Percentiles rank a stretch among this genome's conserved stretches.
These are phyloP conservation scores for Silene noctiflora DNA, from an alignment of 179 eudicot species.

Conservation along the genomic window DNA sequence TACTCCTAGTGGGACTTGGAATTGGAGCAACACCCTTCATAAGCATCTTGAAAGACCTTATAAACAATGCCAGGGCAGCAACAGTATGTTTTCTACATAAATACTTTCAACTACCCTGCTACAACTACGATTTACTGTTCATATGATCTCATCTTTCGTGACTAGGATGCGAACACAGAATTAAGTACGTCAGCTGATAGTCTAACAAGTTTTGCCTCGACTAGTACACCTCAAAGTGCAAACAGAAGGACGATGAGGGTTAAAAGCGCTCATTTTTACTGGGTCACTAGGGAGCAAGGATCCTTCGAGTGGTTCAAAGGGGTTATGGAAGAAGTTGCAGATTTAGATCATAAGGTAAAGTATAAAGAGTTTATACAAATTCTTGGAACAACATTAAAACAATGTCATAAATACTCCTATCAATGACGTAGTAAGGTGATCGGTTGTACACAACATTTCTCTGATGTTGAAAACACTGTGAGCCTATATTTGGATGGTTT, in stretches of 20 bases:
- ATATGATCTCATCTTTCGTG: constrained; percentile 10
- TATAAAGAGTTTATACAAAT: not conserved
- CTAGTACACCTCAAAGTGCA: constrained; percentile 42
- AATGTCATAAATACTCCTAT: not conserved
- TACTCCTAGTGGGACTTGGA: constrained; percentile 96
- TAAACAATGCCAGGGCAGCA: constrained; percentile 59
- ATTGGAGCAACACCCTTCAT: constrained; percentile 98
- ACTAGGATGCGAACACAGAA: constrained; percentile 75
- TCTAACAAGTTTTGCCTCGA: constrained; percentile 58
- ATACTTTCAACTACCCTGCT: not conserved
- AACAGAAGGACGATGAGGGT: constrained; percentile 56
- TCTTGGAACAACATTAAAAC: not conserved
- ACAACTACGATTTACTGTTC: not conserved
- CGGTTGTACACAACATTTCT: not conserved
- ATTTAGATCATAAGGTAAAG: constrained; percentile 77
- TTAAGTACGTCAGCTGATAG: constrained; percentile 68
- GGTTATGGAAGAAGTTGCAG: constrained; percentile 88
- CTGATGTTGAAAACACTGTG: not conserved
- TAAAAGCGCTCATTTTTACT: constrained; percentile 76
- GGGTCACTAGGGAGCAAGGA: constrained; percentile 85
- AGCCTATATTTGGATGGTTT: not conserved
- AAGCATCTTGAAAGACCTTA: constrained; percentile 83
- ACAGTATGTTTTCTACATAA: constrained; percentile 33
- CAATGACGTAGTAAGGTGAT: not conserved
- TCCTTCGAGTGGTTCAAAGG: constrained; percentile 96